Evolutionary conservation across 2,329 filamentous ascomycete genomes (phyloP), one percentile per base, ranked within the genome.

Genomic region (Penicillium sp.): DNA sequence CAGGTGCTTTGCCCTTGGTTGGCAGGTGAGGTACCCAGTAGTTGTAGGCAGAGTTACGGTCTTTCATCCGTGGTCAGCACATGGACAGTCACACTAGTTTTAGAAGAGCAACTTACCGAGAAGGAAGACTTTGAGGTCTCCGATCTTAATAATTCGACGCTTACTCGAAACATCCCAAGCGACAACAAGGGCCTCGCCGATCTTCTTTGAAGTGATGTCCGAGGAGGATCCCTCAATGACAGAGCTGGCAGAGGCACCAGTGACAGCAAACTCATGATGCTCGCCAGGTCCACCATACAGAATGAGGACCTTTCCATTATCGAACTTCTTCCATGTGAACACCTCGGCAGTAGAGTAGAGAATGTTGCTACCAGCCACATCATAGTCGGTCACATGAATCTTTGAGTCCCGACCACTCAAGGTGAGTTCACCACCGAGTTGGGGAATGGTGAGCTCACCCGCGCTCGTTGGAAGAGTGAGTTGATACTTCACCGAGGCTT

Each of bases 401-500:
- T 74, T 74, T 1, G 71, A 74, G 49, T 74, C 71, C 43, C 71
- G 67, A 3, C 68, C 69, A 47, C 67, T 63, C 0, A 74, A 58
- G 2, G 65, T 65, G 29, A 74, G 56, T 4, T 53, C 61, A 7
- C 69, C 67, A 18, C 64, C 66, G 8, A 72, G 60, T 47, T 73
- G 71, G 25, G 71, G 71, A 42, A 73, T 59, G 0, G 63, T 71
- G 39, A 74, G 24, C 2, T 59, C 52, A 11, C 71, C 71, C 35
- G 60, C 58, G 51, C 69, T 71, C 8, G 70, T 73, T 6, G 66
- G 59, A 0, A 91, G 66, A 1, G 68, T 83, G 32, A 90, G 70
- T 12, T 74, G 82, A 63, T 90, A 91, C 0, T 73, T 68, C 0
- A 80, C 80, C 0, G 79, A 76, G 0, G 67, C 73, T 0, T 75